These are phyloP conservation scores for Puccinia coronata DNA, from an alignment of 1,284 basidiomycete genomes.

Conservation along the genomic window DNA sequence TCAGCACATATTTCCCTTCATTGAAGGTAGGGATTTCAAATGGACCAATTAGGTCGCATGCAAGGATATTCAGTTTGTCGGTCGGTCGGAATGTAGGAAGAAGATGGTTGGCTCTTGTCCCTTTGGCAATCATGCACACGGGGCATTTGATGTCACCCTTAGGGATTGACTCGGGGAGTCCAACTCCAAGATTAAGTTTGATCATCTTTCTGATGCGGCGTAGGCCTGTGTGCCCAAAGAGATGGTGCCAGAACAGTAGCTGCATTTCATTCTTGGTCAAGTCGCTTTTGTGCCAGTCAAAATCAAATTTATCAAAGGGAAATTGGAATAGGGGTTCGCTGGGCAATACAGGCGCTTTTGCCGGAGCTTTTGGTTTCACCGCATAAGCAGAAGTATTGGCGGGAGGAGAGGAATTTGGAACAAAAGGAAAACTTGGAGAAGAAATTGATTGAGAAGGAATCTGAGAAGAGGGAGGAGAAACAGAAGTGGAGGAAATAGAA, in stretches of 20 bases:
- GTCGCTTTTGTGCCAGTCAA: neutral
- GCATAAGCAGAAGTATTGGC: no score
- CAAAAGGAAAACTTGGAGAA: neutral
- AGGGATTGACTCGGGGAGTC: no score
- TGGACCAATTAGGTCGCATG: slow-evolving; percentile 13
- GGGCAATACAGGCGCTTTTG: no score
- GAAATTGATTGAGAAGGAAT: neutral
- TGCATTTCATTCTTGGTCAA: neutral
- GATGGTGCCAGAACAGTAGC: neutral
- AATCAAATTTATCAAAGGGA: neutral
- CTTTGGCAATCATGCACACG: neutral
- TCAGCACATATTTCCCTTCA: neutral
- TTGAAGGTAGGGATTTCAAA: neutral
- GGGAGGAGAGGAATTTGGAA: neutral
- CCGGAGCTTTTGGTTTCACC: no score
- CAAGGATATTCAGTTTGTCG: neutral
- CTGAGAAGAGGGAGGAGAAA: neutral
- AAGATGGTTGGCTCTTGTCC: neutral
- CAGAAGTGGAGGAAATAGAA: no score
- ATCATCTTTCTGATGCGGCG: neutral
- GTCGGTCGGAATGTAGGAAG: neutral
- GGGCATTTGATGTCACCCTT: slow-evolving; percentile 2
- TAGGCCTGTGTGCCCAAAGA: neutral
- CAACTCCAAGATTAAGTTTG: neutral
- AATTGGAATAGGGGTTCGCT: neutral